Conservation (phyloP, 805 yeast genomes). For the Lipomyces anomalus region DNA sequence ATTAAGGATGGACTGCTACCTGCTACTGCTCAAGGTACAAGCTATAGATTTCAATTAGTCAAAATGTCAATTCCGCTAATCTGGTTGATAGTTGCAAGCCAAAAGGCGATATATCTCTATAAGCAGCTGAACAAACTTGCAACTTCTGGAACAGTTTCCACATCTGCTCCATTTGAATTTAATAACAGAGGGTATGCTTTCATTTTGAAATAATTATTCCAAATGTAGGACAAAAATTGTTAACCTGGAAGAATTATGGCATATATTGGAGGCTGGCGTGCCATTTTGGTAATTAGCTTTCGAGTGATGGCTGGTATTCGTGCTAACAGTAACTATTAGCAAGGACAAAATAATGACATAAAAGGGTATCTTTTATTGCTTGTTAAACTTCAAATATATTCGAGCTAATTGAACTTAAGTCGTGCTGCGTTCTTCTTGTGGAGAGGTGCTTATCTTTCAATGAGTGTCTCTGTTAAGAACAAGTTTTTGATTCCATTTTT, state of each 20-base stretch:
- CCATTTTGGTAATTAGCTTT: slow-evolving; percentile 10
- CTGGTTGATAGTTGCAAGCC: slow-evolving; percentile 61
- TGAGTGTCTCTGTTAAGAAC: slow-evolving; percentile 22
- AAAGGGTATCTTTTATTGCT: slow-evolving; percentile 10
- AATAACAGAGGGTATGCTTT: slow-evolving; percentile 58
- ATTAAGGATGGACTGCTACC: slow-evolving; percentile 61
- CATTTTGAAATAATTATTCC: too few species aligned
- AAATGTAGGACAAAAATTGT: too few species aligned
- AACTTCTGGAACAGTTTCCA: slow-evolving; percentile 48
- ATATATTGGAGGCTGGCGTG: slow-evolving; percentile 44
- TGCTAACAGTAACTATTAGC: too few species aligned
- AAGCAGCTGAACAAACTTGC: slow-evolving; percentile 51
- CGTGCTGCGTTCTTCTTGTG: slow-evolving; percentile 61
- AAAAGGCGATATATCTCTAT: slow-evolving; percentile 62
- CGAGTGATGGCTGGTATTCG: neutral
- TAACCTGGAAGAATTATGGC: slow-evolving; percentile 67
- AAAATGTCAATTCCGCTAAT: too few species aligned
- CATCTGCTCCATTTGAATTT: slow-evolving; percentile 55
- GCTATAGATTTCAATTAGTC: too few species aligned
- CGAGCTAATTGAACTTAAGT: slow-evolving; percentile 25
- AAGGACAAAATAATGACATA: slow-evolving; percentile 10
- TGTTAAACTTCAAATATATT: neutral
- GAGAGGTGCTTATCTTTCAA: slow-evolving; percentile 57
- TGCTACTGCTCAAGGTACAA: slow-evolving; percentile 70
- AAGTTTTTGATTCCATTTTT: slow-evolving; percentile 19